These are phyloP conservation scores for Aspergillus floridensis DNA, from an alignment of 2,329 filamentous ascomycete genomes.

Conservation along the genomic window DNA sequence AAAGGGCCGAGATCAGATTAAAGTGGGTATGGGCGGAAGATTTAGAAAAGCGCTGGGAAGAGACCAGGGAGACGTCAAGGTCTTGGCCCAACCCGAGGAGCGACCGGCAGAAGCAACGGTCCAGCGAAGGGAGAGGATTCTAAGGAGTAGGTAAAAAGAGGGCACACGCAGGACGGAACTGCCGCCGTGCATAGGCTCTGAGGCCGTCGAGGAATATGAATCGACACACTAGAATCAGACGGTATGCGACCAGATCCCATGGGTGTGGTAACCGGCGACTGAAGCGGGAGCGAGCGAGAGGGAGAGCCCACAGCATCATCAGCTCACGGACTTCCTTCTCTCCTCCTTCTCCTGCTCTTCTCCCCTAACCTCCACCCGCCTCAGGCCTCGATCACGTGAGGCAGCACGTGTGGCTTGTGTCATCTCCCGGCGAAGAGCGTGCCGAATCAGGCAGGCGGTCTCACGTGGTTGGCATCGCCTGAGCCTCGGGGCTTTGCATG, in stretches of 20 bases:
- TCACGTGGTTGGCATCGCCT: slow-evolving; percentile 12
- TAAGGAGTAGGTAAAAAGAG: slow-evolving; percentile 17
- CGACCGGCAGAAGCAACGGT: slow-evolving; percentile 28
- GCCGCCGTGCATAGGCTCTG: slow-evolving; percentile 31
- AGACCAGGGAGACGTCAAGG: slow-evolving; percentile 32
- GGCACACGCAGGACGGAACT: slow-evolving; percentile 28
- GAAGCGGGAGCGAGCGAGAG: slow-evolving; percentile 19
- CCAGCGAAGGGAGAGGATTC: slow-evolving; percentile 9
- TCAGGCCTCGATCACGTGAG: slow-evolving; percentile 20
- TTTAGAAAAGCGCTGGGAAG: slow-evolving; percentile 6
- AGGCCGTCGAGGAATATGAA: slow-evolving; percentile 26
- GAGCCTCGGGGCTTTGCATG: slow-evolving; percentile 7
- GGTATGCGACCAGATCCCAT: slow-evolving; percentile 27
- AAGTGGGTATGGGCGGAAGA: slow-evolving; percentile 17
- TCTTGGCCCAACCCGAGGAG: slow-evolving; percentile 29
- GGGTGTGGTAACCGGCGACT: slow-evolving; percentile 18
- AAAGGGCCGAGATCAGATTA: slow-evolving; percentile 13
- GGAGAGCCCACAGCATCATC: slow-evolving; percentile 6
- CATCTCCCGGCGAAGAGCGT: neutral
- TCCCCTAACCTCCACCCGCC: slow-evolving; percentile 8
- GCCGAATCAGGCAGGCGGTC: slow-evolving; percentile 13
- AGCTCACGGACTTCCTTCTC: slow-evolving; percentile 17
- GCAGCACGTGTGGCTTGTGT: slow-evolving; percentile 15
- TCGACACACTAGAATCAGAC: slow-evolving; percentile 20
- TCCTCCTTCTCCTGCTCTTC: neutral